phyloP scores from a whole-genome alignment of 345 rosid species.

The Heritiera littoralis region DNA sequence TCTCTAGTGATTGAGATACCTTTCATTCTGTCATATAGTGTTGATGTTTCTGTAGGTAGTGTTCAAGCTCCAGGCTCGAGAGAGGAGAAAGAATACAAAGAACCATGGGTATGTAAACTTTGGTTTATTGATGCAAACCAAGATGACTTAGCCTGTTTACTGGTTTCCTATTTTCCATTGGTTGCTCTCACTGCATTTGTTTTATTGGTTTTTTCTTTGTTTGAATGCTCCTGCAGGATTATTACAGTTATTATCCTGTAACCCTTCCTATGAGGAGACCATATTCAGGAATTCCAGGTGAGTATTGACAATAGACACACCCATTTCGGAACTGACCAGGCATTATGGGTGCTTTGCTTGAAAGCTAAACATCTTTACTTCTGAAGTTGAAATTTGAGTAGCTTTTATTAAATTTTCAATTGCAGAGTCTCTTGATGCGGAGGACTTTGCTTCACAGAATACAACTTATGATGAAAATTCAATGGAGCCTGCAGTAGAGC shows the following conservation, averaged over 20 bases:
- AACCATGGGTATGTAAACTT: constrained; percentile 79
- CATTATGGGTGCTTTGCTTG: background rate
- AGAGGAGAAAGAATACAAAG: constrained; percentile 58
- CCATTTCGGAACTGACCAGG: background rate
- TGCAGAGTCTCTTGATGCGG: constrained; percentile 68
- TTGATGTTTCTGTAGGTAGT: constrained; percentile 41
- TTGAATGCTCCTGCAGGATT: constrained; percentile 54
- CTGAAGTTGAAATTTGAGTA: background rate
- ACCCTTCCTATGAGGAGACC: constrained; percentile 80
- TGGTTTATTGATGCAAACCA: background rate
- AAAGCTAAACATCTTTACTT: background rate
- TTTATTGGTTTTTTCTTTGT: background rate
- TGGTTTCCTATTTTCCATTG: background rate
- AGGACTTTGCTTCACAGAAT: constrained; percentile 55
- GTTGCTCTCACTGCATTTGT: background rate
- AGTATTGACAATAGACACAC: background rate
- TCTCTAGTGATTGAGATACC: constrained; percentile 15
- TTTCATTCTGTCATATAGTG: constrained; percentile 11
- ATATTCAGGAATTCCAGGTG: constrained; percentile 79
- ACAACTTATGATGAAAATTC: constrained; percentile 46
- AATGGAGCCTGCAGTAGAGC: constrained; percentile 46
- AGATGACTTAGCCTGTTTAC: background rate
- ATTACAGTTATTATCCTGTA: constrained; percentile 72
- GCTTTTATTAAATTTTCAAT: constrained; percentile 18
- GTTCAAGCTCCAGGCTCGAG: constrained; percentile 35